Evolutionary conservation across 805 yeast genomes (phyloP), one percentile per base, ranked within the genome.

Genomic region (Lachancea sp.): DNA sequence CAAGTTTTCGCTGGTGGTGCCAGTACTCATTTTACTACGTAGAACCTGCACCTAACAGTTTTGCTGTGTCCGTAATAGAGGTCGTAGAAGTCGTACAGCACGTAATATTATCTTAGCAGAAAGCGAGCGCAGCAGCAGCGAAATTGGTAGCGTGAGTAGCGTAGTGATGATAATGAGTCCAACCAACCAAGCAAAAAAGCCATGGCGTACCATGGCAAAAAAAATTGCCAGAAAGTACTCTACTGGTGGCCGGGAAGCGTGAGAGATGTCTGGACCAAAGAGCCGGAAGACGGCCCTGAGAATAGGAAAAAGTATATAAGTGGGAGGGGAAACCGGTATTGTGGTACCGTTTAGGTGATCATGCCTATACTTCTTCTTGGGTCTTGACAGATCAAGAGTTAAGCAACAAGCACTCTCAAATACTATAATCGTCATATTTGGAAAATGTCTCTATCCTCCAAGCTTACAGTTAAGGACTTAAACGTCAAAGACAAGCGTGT

Each of bases 391-490:
- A 12, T n/a, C 16, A 18, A 11, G n/a, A 13, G 13, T 30, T 3
- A 17, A 5, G 23, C n/a, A 17, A 29, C 21, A 9, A 13, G 25
- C 33, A 19, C 32, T 20, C 33, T 36, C 26, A 28, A 19, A 36
- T 11, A 28, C 16, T 8, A 15, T 15, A 8, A 9, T 4, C 30
- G 18, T 8, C 30, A 28, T 13, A 28, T 12, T 36, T 21, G 30
- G 20, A 60, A 40, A 48, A 92, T 92, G 98, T 94, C 98, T 56
- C 78, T 92, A 66, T 79, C 96, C 43, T 84, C 76, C 70, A 92
- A 92, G 72, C 77, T 92, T 58, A 82, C 96, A 45, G 96, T 92
- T 68, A 78, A 83, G 64, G 98, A 92, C 70, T 72, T 92, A 56
- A 78, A 79, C 65, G 80, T 87, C 67, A 66, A 81, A 58, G 89